Conservation (phyloP, 768 basidiomycete genomes). For the Mycena galericulata region DNA sequence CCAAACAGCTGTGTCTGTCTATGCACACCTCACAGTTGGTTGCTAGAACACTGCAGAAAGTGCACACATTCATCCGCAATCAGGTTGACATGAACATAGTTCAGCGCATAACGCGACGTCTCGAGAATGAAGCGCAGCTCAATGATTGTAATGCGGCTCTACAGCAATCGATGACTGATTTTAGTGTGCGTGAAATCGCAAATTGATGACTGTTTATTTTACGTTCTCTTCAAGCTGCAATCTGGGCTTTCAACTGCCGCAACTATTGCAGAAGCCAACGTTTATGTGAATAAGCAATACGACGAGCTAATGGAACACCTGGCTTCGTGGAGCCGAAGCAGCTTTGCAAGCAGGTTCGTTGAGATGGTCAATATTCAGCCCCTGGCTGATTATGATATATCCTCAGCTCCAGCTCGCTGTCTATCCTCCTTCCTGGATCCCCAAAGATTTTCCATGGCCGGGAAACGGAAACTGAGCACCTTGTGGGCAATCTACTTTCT, state of each 20-base stretch:
- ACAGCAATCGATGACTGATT: background rate
- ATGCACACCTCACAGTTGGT: background rate
- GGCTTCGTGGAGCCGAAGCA: too few relatives aligned
- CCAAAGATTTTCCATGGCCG: conserved; percentile 8
- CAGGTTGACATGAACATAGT: conserved; percentile 15
- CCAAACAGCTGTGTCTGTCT: background rate
- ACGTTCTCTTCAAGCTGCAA: too few relatives aligned
- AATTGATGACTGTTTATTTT: background rate
- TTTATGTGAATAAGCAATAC: background rate
- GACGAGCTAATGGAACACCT: background rate
- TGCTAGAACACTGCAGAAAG: background rate
- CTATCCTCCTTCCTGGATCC: conserved; percentile 1
- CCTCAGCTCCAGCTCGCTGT: background rate
- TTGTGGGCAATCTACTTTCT: background rate
- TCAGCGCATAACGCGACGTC: background rate
- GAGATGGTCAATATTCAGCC: background rate
- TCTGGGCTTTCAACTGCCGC: background rate
- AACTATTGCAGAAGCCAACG: background rate
- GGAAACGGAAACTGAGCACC: background rate
- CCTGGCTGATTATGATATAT: background rate
- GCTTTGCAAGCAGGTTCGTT: too few relatives aligned
- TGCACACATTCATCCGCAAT: too few relatives aligned
- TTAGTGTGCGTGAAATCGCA: background rate
- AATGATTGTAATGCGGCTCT: background rate
- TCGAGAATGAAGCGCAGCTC: conserved; percentile 8